phyloP scores from a whole-genome alignment of 305 asterid species.

The Solanum hybrid region DNA sequence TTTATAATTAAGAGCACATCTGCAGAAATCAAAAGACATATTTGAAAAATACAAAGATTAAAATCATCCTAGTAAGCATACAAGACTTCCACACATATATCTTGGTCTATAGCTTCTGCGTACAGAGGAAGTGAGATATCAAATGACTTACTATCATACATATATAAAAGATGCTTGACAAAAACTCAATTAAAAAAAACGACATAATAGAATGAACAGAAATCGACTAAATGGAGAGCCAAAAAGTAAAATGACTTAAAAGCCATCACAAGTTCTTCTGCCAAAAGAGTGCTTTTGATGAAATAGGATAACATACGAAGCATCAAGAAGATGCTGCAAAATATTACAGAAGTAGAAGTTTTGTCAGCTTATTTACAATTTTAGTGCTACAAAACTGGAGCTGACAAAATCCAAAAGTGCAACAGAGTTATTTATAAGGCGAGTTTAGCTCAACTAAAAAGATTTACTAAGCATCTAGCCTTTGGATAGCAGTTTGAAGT shows the following conservation, averaged over 20 bases:
- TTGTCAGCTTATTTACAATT: neutral
- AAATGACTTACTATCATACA: neutral
- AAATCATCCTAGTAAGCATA: neutral
- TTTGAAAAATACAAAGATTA: neutral
- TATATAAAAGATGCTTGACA: neutral
- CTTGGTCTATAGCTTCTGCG: neutral
- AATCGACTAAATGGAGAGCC: neutral
- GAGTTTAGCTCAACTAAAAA: neutral
- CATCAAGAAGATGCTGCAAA: neutral
- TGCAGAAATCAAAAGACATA: neutral
- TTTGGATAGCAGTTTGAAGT: neutral
- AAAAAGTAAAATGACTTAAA: neutral
- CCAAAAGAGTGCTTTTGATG: neutral
- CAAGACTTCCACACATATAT: neutral
- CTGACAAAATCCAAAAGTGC: neutral
- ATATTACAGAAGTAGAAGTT: neutral
- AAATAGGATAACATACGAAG: neutral
- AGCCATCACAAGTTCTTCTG: neutral
- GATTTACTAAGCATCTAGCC: neutral
- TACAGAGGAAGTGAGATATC: neutral
- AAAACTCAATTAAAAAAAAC: neutral
- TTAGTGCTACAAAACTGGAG: neutral
- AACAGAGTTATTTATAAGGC: neutral
- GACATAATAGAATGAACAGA: neutral
- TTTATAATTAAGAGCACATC: neutral